phyloP scores from a whole-genome alignment of 2,329 filamentous ascomycete species.

The Fusarium luffae region DNA sequence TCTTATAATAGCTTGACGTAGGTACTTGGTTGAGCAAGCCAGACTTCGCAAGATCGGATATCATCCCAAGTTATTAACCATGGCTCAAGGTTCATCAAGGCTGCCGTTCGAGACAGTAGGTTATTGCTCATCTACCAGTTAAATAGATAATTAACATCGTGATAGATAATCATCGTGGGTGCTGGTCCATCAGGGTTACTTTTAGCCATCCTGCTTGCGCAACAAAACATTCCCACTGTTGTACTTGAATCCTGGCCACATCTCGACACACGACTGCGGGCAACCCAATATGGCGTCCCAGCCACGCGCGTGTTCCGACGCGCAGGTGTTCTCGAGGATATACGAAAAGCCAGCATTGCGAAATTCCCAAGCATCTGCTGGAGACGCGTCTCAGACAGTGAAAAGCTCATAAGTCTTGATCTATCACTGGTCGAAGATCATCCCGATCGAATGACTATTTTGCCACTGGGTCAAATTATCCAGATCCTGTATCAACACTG shows the following conservation, averaged over 20 bases:
- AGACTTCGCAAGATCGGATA: neutral
- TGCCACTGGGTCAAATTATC: neutral
- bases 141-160: neutral
- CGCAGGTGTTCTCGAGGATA: neutral
- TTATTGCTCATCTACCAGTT: fast-evolving
- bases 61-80: neutral
- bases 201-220: neutral
- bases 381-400: neutral
- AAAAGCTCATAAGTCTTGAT: slow-evolving; percentile 4
- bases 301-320: slow-evolving; percentile 6
- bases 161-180: slow-evolving; percentile 8
- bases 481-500: slow-evolving; percentile 1
- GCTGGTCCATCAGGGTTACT: neutral
- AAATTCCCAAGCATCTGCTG: slow-evolving; percentile 1
- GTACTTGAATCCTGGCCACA: slow-evolving; percentile 2
- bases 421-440: slow-evolving; percentile 10
- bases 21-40: neutral
- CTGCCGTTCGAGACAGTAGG: neutral
- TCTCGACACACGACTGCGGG: slow-evolving; percentile 3
- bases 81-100: neutral
- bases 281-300: slow-evolving; percentile 8
- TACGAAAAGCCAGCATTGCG: slow-evolving; percentile 1
- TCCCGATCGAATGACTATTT: slow-evolving; percentile 5
- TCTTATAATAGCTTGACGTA: neutral
- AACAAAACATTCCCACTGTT: neutral